Percentiles rank a stretch among this genome's conserved stretches.
These are phyloP conservation scores for Lithospermum erythrorhizon DNA, from an alignment of 257 asterid species.

Conservation along the genomic window DNA sequence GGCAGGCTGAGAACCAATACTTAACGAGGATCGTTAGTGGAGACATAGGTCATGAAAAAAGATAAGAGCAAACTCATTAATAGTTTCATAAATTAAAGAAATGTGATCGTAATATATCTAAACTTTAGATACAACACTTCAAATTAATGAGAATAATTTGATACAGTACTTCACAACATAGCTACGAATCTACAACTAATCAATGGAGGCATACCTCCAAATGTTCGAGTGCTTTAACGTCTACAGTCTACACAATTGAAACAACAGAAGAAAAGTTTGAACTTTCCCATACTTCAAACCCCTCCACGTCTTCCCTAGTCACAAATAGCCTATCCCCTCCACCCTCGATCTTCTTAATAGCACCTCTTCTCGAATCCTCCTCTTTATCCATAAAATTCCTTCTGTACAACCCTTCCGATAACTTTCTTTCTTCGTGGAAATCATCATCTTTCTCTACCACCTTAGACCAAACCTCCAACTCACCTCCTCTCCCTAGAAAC, in stretches of 20 bases:
- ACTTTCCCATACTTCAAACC: constrained; percentile 96
- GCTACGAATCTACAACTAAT: neutral
- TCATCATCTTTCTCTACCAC: constrained; percentile 21
- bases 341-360: constrained; percentile 67
- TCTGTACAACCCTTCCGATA: constrained; percentile 51
- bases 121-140: neutral
- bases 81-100: neutral
- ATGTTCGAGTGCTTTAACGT: neutral
- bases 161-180: neutral
- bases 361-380: constrained; percentile 64
- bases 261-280: constrained; percentile 44
- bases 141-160: neutral
- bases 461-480: constrained; percentile 84
- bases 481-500: constrained; percentile 79
- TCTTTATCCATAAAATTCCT: constrained; percentile 74
- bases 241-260: constrained; percentile 30
- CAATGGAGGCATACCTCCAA: constrained; percentile 1
- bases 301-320: constrained; percentile 68
- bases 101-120: neutral
- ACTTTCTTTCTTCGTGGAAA: constrained; percentile 16
- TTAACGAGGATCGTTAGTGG: too few relatives aligned
- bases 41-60: neutral
- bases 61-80: neutral
- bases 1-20: too few relatives aligned
- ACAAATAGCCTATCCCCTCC: constrained; percentile 87